Base-by-base conservation (phyloP, 805 yeast genomes). In the Ogataea parapolymorpha region DNA sequence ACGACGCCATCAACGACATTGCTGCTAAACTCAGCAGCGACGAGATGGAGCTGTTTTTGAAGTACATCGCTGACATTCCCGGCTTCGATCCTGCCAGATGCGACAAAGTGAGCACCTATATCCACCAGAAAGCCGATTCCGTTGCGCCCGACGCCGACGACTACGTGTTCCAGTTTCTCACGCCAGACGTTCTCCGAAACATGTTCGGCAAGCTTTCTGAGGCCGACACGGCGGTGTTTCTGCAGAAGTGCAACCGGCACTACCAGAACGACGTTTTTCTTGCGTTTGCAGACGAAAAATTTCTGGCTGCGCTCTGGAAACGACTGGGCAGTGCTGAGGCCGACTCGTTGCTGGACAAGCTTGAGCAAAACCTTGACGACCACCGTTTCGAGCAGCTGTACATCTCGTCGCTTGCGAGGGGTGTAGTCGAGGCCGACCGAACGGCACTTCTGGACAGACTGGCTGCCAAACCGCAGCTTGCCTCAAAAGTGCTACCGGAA, bases 1-100 rank as follows among this genome's bases (percentile, higher is more conserved):
- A 59, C 18, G 66, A 62, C n/a, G 33, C 58, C 12, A 56, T 72
- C 28, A 64, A 67, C 42, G 65, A 63, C 27, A 48, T 59, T 20
- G 69, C 53, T 42, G 34, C 53, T n/a, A 69, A 66, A 28, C 37
- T 69, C 4, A 40, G 17, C 17, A 23, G 33, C 47, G 13, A 42
- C 35, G 46, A 59, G 14, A 32, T 44, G 14, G 39, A 42, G 14
- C 18, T 6, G 11, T 32, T 46, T 11, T 34, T 42, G 17, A 27
- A 35, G 6, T 22, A 34, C 14, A 25, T 49, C 12, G 33, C 54
- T 9, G 32, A 40, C 9, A 45, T 56, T 18, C 27, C 46, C 2
- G 39, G 49, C 16, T 46, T 56, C 16, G 54, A 61, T 15, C 38
- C 53, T 4, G 43, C 48, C 2, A 41, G 51, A 17, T 55, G 62